A percentile compares a stretch with the other conserved stretches of the same genome.
Conservation (phyloP, 805 yeast species). For the Ogataea dorogensis region DNA sequence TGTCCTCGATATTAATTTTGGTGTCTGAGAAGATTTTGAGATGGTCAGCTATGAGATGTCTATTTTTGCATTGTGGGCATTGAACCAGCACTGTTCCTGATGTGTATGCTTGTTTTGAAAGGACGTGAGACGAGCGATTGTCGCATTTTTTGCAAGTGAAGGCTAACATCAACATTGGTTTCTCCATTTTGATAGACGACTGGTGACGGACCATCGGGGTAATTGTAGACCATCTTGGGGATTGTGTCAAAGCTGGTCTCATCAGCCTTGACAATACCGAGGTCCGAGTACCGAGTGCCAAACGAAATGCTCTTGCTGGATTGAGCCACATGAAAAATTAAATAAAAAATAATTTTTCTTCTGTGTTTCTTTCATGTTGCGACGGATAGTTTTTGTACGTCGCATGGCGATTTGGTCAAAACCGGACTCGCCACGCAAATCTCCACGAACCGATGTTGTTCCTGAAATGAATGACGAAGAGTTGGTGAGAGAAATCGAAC, state of each 20-base stretch:
- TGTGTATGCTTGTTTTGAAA: constrained; percentile 88
- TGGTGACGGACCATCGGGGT: constrained; percentile 1
- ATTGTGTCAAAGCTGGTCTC: no score
- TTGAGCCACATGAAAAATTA: constrained; percentile 2
- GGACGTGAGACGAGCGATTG: constrained; percentile 81
- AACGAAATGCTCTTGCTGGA: neutral
- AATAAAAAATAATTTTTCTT: constrained; percentile 7
- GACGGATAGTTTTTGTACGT: constrained; percentile 4
- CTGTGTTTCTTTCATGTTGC: constrained; percentile 2
- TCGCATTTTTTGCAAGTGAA: constrained; percentile 90
- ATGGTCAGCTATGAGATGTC: constrained; percentile 91
- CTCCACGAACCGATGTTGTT: neutral
- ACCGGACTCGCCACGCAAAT: neutral
- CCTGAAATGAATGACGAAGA: constrained; percentile 7
- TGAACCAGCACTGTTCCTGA: constrained; percentile 83
- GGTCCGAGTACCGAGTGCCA: neutral
- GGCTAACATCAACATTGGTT: constrained; percentile 81
- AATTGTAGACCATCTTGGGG: neutral
- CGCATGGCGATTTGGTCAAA: constrained; percentile 3
- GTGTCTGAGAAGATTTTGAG: constrained; percentile 79
- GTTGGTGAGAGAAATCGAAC: constrained; percentile 8
- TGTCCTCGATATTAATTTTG: constrained; percentile 74
- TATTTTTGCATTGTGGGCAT: constrained; percentile 86
- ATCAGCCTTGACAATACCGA: neutral
- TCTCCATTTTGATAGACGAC: constrained; percentile 52